A percentile compares a stretch with the other conserved stretches of the same genome.
These are phyloP conservation scores for Tetradesmus lagerheimii DNA, from an alignment of 139 green algal genomes.

Conservation along the genomic window DNA sequence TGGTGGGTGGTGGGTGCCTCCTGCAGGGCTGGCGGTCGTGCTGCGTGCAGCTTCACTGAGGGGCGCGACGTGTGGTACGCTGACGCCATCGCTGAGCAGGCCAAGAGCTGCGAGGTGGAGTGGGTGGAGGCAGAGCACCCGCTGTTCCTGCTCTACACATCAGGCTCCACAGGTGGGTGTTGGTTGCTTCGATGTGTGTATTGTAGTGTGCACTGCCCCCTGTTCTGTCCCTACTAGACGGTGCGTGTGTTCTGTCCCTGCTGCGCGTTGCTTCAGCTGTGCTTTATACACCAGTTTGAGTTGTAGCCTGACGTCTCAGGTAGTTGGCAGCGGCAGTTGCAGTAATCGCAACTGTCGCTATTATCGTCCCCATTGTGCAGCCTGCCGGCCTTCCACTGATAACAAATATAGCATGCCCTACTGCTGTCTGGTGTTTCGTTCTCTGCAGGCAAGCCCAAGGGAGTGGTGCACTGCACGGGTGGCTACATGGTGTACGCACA, in stretches of 20 bases:
- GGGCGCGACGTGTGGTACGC: constrained; percentile 91
- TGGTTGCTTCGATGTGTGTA: not conserved
- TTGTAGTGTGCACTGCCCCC: not conserved
- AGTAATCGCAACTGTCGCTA: not conserved
- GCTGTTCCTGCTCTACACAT: constrained; percentile 96
- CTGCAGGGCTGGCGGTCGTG: not conserved
- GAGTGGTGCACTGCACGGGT: constrained; percentile 90
- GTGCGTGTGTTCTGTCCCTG: not conserved
- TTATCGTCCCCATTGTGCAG: not conserved
- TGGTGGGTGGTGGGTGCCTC: not conserved
- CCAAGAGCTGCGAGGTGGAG: constrained; percentile 71
- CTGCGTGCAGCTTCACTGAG: constrained; percentile 7
- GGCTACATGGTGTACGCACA: constrained; percentile 90
- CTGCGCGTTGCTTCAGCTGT: not conserved
- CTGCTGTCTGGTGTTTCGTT: not conserved
- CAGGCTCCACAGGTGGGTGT: constrained; percentile 82
- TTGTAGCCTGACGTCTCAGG: too few relatives aligned
- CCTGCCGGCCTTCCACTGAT: not conserved
- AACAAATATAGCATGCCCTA: not conserved
- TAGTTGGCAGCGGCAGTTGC: not conserved
- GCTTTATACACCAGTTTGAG: too few relatives aligned
- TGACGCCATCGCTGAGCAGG: constrained; percentile 74
- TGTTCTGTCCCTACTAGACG: not conserved
- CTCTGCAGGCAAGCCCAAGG: constrained; percentile 92
- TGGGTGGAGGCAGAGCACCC: constrained; percentile 92